Percentiles rank a stretch among this genome's conserved stretches.
Conservation (phyloP, 129 eudicot species). For the Solidago caesia region DNA sequence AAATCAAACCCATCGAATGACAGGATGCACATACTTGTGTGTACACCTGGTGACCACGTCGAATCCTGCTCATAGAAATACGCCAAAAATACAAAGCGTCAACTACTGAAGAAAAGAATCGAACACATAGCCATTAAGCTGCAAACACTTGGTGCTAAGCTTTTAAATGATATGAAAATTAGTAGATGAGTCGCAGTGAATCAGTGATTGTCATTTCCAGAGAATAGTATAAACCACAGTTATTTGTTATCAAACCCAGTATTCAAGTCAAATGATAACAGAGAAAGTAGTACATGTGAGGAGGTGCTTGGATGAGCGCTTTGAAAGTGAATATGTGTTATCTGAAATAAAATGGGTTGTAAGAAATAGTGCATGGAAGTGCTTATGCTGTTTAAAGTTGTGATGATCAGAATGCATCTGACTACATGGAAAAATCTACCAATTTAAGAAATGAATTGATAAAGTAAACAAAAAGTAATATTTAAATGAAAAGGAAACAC, state of each 20-base stretch:
- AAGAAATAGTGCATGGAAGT: constrained; percentile 9
- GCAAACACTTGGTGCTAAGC: not conserved
- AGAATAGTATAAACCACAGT: constrained; percentile 11
- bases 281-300: not conserved
- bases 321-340: not conserved
- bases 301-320: not conserved
- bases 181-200: not conserved
- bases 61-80: constrained; percentile 55
- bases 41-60: constrained; percentile 97
- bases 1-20: constrained; percentile 84
- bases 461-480: not conserved
- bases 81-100: constrained; percentile 9
- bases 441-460: not conserved
- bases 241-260: not conserved
- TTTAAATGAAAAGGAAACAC: not conserved
- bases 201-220: constrained; percentile 12
- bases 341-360: not conserved
- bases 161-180: constrained; percentile 1
- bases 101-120: not conserved
- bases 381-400: not conserved
- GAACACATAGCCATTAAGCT: not conserved
- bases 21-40: constrained; percentile 94
- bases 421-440: too few species aligned
- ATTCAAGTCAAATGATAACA: not conserved
- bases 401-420: not conserved